Conservation (phyloP, 495 filamentous ascomycete genomes). For the Usnea hakonensis region DNA sequence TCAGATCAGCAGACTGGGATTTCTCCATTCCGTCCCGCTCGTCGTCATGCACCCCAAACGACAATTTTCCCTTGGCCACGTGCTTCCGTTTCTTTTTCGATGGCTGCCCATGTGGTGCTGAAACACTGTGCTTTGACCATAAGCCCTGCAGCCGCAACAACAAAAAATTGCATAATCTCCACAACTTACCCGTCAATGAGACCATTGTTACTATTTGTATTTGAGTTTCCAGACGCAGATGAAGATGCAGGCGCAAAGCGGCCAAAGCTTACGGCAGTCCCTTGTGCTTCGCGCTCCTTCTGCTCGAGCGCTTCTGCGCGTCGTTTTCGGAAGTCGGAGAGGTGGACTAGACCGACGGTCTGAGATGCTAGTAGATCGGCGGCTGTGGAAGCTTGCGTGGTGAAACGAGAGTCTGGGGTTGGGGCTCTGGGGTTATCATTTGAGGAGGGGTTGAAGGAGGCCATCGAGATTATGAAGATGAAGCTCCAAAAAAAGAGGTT, state of each 20-base stretch:
- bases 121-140: conserved; percentile 37
- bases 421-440: conserved; percentile 34
- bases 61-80: conserved; percentile 57
- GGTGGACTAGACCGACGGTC: conserved; percentile 85
- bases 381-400: conserved; percentile 68
- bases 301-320: conserved; percentile 90
- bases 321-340: conserved; percentile 93
- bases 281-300: conserved; percentile 74
- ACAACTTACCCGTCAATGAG: conserved; percentile 45
- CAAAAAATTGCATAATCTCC: background rate
- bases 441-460: conserved; percentile 26
- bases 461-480: conserved; percentile 17
- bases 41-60: conserved; percentile 55
- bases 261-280: conserved; percentile 45
- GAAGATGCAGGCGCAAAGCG: conserved; percentile 38
- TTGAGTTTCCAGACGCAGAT: conserved; percentile 43
- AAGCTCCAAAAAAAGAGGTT: background rate
- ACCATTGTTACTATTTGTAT: conserved; percentile 49
- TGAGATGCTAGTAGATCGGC: conserved; percentile 87
- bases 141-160: conserved; percentile 24
- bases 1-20: conserved; percentile 8
- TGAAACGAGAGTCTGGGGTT: conserved; percentile 58
- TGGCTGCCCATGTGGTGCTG: conserved; percentile 40
- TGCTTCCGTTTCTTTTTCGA: conserved; percentile 63
- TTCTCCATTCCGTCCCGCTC: conserved; percentile 33